A percentile compares a stretch with the other conserved stretches of the same genome.
These are phyloP conservation scores for Enterocytospora artemiae DNA, from an alignment of 371 early-diverging fungal genomes.

Conservation along the genomic window DNA sequence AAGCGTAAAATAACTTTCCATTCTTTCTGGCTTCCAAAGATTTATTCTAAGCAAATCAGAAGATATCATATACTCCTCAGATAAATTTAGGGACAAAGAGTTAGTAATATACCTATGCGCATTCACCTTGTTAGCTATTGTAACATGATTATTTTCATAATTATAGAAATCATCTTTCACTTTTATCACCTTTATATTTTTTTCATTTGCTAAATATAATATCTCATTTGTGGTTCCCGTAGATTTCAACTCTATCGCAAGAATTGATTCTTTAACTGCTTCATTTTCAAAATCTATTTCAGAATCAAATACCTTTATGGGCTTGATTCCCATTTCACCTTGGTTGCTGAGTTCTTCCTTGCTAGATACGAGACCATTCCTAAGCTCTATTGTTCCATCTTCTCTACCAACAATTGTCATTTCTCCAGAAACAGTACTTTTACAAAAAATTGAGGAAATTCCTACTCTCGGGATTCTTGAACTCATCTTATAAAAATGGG, in stretches of 20 bases:
- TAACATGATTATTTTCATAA: conserved; percentile 4
- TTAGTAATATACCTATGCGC: conserved; percentile 97
- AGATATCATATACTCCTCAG: conserved; percentile 83
- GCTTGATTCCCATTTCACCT: background rate
- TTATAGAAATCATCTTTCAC: conserved; percentile 18
- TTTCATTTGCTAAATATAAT: conserved; percentile 48
- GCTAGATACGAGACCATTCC: background rate
- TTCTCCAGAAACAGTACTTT: too few relatives aligned
- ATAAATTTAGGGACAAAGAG: conserved; percentile 88
- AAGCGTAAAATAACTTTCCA: conserved; percentile 55
- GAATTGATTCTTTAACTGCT: conserved; percentile 96
- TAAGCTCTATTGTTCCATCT: conserved; percentile 15
- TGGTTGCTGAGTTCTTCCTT: background rate
- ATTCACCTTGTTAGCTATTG: conserved; percentile 61
- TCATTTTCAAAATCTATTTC: conserved; percentile 96
- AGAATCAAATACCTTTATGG: conserved; percentile 62
- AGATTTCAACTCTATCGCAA: conserved; percentile 80
- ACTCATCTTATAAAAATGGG: too few relatives aligned
- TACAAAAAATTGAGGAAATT: too few relatives aligned
- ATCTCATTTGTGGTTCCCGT: conserved; percentile 35
- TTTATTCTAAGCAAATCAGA: conserved; percentile 94
- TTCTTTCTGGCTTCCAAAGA: conserved; percentile 78
- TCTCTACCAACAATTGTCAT: conserved; percentile 22
- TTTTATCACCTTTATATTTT: conserved; percentile 45
- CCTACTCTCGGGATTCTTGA: too few relatives aligned